Base-by-base conservation (phyloP, 495 filamentous ascomycete genomes). In the Talaromyces trachyspermus region DNA sequence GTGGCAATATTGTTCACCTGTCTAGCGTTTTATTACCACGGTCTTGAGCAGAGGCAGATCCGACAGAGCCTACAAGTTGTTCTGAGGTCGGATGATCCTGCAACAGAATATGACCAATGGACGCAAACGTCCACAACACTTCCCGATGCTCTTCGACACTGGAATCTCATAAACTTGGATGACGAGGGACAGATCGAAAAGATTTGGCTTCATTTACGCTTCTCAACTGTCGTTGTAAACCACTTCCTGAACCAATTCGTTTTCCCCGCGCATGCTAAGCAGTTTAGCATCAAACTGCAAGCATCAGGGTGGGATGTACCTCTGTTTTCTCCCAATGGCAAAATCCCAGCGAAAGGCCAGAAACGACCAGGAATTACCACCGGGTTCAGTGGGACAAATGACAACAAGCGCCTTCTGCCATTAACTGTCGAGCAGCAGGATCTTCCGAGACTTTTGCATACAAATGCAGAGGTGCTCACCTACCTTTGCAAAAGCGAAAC, bases 331-430 rank as follows among this genome's bases (percentile, higher is more conserved):
- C 25, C 22, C 11, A 18, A 30, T n/a, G 9, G n/a, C 8, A 17
- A 27, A 1, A n/a, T 8, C 8, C 1, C 35, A 4, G 1, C 30
- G 7, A 18, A 62, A 66, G 46, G 29, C 1, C 7, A 25, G 1
- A 77, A 71, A 46, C 37, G 11, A 0, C 61, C 10, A 11, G 27
- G 76, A 22, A 62, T 72, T 0, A 77, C 77, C 0, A 84, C 80
- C 0, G 84, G 83, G 0, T 87, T 88, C 52, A 85, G 81, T 53
- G 83, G 84, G 1, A 89, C 85, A 0, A 86, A 83, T 40, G 83
- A 89, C 51, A 79, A 73, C 19, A 64, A 72, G 43, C 53, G 63
- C 19, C 49, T 83, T 1, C 62, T 86, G 0, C 83, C 84, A 1
- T 57, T 85, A 1, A 62, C 67, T 3, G 66, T 88, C 0, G 46